phyloP scores from a whole-genome alignment of 2,329 filamentous ascomycete genomes.

The Immersiporthe knoxdaviesiana region DNA sequence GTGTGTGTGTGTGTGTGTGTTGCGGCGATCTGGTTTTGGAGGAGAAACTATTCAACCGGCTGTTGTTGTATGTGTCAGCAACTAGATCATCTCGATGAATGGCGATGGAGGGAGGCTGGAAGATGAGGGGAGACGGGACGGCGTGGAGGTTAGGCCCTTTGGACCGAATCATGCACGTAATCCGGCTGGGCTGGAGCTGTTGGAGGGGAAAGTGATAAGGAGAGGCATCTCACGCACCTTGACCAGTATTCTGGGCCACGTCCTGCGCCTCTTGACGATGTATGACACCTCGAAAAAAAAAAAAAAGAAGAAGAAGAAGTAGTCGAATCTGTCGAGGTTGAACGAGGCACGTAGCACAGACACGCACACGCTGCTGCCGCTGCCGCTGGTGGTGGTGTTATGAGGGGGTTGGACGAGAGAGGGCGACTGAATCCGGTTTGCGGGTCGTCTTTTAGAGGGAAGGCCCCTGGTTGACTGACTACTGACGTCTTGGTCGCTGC shows the following conservation, averaged over 20 bases:
- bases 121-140: neutral
- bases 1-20: constrained; percentile 9
- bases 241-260: neutral
- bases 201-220: neutral
- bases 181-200: neutral
- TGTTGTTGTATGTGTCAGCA: constrained; percentile 1
- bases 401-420: neutral
- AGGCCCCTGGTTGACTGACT: neutral
- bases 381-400: no score
- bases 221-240: neutral
- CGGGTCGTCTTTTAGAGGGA: constrained; percentile 1
- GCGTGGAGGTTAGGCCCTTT: neutral
- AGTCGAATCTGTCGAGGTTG: neutral
- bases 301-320: neutral
- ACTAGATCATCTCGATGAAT: neutral
- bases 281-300: neutral
- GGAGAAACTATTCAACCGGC: neutral
- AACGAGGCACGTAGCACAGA: neutral
- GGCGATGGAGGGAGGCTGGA: neutral
- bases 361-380: neutral
- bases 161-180: neutral
- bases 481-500: neutral
- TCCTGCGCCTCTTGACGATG: neutral
- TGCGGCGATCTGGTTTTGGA: constrained; percentile 1
- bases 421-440: constrained; percentile 11